Conservation (phyloP, 208 protist genomes). For the Leishmania aethiopica region DNA sequence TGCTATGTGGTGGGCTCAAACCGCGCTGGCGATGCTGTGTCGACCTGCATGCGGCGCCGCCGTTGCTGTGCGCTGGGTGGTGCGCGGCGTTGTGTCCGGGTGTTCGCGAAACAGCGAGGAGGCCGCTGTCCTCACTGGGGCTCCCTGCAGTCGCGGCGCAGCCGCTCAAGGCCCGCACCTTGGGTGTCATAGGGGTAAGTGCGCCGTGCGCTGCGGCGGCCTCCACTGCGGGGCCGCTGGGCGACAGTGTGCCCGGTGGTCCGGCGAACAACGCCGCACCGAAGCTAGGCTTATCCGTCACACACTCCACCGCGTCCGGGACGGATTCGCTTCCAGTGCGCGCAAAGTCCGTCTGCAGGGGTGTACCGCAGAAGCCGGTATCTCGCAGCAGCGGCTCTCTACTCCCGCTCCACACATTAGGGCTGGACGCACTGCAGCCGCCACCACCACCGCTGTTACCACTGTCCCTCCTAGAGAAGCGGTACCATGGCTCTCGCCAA, state of each 20-base stretch:
- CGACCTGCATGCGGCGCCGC: neutral
- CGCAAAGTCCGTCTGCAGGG: conserved; percentile 2
- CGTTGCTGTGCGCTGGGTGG: neutral
- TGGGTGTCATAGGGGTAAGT: conserved; percentile 7
- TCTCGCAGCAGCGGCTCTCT: conserved; percentile 1
- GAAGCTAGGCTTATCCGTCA: neutral
- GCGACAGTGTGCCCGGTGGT: neutral
- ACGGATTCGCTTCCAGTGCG: neutral
- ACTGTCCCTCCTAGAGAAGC: neutral
- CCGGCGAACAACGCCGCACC: neutral
- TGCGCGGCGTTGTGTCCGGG: conserved; percentile 18
- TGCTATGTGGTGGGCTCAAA: neutral
- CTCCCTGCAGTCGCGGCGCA: neutral
- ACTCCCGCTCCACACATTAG: neutral
- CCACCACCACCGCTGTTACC: neutral
- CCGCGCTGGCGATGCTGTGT: conserved; percentile 12
- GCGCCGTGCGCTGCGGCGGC: neutral
- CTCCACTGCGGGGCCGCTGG: neutral
- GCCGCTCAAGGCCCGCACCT: neutral
- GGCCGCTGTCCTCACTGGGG: neutral
- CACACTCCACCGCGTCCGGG: neutral
- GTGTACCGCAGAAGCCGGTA: conserved; percentile 9
- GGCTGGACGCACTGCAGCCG: neutral
- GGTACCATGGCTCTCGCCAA: neutral
- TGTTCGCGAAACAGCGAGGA: conserved; percentile 11